phyloP scores from a whole-genome alignment of 169 alveolate species.

The Besnoitia besnoiti region DNA sequence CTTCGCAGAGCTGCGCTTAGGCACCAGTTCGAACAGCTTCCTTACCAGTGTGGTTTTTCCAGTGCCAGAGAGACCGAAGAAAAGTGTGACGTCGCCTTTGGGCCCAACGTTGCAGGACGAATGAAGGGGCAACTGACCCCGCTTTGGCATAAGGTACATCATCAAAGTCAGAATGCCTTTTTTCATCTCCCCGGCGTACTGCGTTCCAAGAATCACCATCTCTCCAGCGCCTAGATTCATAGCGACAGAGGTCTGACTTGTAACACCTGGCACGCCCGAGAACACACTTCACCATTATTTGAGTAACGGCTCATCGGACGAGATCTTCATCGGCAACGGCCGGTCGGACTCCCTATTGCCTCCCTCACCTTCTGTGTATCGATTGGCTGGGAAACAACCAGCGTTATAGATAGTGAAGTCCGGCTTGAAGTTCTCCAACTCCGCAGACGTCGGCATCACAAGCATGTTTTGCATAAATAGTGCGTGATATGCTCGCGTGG shows the following conservation, averaged over 20 bases:
- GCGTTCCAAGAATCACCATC: slow-evolving; percentile 94
- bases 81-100: slow-evolving; percentile 92
- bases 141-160: slow-evolving; percentile 93
- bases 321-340: neutral
- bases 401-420: slow-evolving; percentile 94
- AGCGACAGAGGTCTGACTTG: slow-evolving; percentile 91
- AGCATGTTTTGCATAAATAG: slow-evolving; percentile 97
- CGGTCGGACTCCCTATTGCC: neutral
- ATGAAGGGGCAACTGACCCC: slow-evolving; percentile 94
- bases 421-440: slow-evolving; percentile 79
- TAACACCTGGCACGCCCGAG: slow-evolving; percentile 77
- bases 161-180: slow-evolving; percentile 93
- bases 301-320: neutral
- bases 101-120: slow-evolving; percentile 95
- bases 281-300: neutral
- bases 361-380: slow-evolving; percentile 79
- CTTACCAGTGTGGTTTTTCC: slow-evolving; percentile 94
- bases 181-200: slow-evolving; percentile 98
- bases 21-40: neutral
- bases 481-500: slow-evolving; percentile 96
- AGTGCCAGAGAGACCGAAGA: slow-evolving; percentile 98
- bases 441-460: slow-evolving; percentile 88
- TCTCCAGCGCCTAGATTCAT: slow-evolving; percentile 89
- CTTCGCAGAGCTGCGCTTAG: neutral
- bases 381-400: slow-evolving; percentile 93